Evolutionary conservation across 2,329 filamentous ascomycete genomes (phyloP), one percentile per base, ranked within the genome.

Genomic region (Exophiala lecanii-corni): DNA sequence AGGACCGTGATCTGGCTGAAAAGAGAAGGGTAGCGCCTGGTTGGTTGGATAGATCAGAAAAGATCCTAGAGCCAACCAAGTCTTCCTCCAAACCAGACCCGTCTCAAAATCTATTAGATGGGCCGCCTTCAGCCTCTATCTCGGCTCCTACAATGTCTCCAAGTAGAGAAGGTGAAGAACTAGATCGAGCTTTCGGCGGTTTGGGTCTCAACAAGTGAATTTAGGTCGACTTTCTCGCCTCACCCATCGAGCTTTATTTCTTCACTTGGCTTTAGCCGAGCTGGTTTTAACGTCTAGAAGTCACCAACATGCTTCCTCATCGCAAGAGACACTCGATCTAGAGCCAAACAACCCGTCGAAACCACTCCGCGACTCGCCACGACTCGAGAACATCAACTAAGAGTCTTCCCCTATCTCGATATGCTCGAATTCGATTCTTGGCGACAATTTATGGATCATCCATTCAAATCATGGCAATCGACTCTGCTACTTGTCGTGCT

Each of bases 11-110:
- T 43, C 59, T 82, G 47, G 75, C 74, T 36, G 80, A 82, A 65
- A 82, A 81, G 66, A 65, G 79, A 55, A 66, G 78, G 23, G 69
- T 80, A 36, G 79, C 79, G 39, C 79, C 79, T 0, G 79, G 79
- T 1, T 83, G 79, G 78, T 59, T 83, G 54, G 79, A 83, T 56
- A 67, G 77, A 17, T 72, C 78, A 19, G 74, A 76, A 59, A 76
- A 76, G 59, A 67, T 82, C 26, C 59, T 83, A 35, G 74, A 76
- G 57, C 79, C 77, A 9, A 64, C 56, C 19, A 51, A 41, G 34
- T 46, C 49, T 23, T 49, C 45, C 21, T 49, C 53, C 17, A 39
- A 49, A 13, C n/a, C 47, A 51, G 20, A 51, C 47, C 15, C 15
- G 20, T 41, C 43, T 17, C 45, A 53, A 19, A 38, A 62, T 42